phyloP scores from a whole-genome alignment of 257 asterid species.

The Avicennia marina region DNA sequence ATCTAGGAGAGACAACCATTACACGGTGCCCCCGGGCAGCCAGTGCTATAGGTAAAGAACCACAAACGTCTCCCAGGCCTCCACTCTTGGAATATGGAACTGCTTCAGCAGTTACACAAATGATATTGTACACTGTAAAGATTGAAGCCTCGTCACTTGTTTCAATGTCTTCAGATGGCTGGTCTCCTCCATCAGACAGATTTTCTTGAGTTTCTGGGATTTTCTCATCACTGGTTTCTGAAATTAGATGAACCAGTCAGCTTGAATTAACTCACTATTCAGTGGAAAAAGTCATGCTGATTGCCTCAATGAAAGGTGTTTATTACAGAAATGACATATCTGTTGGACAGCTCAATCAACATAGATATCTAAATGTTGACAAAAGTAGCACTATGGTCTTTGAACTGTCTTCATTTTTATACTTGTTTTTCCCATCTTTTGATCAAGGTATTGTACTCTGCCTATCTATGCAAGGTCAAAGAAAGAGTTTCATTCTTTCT shows the following conservation, averaged over 20 bases:
- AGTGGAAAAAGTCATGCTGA: constrained; percentile 5
- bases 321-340: neutral
- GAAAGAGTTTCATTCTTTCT: too few species aligned
- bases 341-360: neutral
- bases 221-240: constrained; percentile 37
- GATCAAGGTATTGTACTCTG: too few species aligned
- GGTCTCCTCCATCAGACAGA: constrained; percentile 24
- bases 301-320: neutral
- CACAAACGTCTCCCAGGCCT: constrained; percentile 98
- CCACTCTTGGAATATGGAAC: constrained; percentile 97
- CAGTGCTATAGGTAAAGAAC: constrained; percentile 86
- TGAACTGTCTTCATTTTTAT: too few species aligned
- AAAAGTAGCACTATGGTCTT: too few species aligned
- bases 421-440: too few species aligned
- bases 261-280: neutral
- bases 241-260: constrained; percentile 11
- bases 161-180: constrained; percentile 30
- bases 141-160: constrained; percentile 23
- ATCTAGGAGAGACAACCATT: constrained; percentile 93
- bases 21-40: constrained; percentile 89
- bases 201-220: constrained; percentile 27
- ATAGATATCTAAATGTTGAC: neutral
- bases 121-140: constrained; percentile 39
- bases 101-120: constrained; percentile 90
- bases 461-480: too few species aligned